Conservation (phyloP, 2,329 filamentous ascomycete genomes). For the Exutisphaerella laricina region DNA sequence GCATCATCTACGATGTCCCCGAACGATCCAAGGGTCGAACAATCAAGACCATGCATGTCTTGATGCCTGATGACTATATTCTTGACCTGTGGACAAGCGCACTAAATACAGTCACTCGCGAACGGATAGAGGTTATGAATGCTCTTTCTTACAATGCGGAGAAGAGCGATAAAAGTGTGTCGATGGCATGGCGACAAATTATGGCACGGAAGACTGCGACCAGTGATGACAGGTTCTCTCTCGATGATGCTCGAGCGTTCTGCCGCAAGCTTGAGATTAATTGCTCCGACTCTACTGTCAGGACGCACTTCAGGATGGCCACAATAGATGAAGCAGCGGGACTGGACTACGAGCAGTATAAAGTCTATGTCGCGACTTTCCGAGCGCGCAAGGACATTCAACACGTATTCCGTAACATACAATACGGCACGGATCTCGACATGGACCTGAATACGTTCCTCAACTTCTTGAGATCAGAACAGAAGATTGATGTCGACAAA, state of each 20-base stretch:
- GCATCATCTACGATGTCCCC: constrained; percentile 76
- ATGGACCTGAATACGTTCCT: constrained; percentile 71
- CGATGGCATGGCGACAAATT: constrained; percentile 65
- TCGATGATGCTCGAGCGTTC: constrained; percentile 71
- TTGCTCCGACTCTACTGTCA: constrained; percentile 68
- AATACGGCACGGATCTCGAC: constrained; percentile 46
- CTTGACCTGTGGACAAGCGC: constrained; percentile 78
- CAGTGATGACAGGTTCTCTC: constrained; percentile 66
- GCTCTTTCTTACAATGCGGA: constrained; percentile 73
- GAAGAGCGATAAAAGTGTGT: constrained; percentile 69
- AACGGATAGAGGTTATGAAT: constrained; percentile 84
- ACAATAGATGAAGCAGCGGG: constrained; percentile 59
- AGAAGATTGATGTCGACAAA: constrained; percentile 68
- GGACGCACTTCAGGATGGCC: constrained; percentile 66
- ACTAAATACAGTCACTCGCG: constrained; percentile 75
- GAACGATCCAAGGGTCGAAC: constrained; percentile 66
- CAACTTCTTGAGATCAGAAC: constrained; percentile 64
- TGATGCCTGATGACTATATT: constrained; percentile 67
- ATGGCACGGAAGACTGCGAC: constrained; percentile 62
- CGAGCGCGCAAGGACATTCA: constrained; percentile 79
- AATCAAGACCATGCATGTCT: constrained; percentile 78
- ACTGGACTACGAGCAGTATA: constrained; percentile 75
- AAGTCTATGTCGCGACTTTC: constrained; percentile 73
- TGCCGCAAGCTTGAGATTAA: constrained; percentile 92
- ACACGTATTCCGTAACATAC: constrained; percentile 60